phyloP scores from a whole-genome alignment of 2,329 filamentous ascomycete species.

The Colletotrichum lentis region DNA sequence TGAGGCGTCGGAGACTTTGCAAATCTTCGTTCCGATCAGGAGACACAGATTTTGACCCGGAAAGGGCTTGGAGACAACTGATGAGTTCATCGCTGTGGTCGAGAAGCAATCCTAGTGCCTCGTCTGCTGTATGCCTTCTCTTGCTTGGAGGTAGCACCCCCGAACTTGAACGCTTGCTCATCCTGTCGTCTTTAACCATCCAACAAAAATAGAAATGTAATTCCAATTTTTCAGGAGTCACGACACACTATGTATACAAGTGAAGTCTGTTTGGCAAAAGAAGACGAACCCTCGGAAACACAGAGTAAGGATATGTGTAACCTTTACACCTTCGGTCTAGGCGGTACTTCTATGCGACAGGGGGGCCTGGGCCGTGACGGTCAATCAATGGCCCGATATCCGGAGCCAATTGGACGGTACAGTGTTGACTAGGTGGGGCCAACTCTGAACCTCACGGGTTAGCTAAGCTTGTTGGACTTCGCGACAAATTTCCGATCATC shows the following conservation, averaged over 20 bases:
- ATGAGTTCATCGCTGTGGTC: conserved; percentile 52
- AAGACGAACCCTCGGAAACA: neutral
- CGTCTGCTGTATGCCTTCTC: conserved; percentile 34
- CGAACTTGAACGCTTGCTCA: conserved; percentile 34
- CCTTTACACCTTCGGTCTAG: neutral
- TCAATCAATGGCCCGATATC: conserved; percentile 23
- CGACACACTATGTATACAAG: too few relatives aligned
- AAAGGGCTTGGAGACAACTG: conserved; percentile 49
- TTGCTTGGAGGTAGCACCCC: conserved; percentile 36
- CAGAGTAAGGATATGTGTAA: neutral
- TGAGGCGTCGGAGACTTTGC: conserved; percentile 34
- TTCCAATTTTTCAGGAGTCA: too few relatives aligned
- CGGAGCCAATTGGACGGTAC: neutral
- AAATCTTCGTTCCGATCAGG: conserved; percentile 3
- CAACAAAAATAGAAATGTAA: neutral
- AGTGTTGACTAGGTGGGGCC: neutral
- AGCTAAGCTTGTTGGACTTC: conserved; percentile 19
- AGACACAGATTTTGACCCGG: conserved; percentile 36
- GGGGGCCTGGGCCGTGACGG: neutral
- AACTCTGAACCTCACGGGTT: conserved; percentile 14
- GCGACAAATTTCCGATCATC: conserved; percentile 30
- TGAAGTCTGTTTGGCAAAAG: neutral
- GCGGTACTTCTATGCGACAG: too few relatives aligned
- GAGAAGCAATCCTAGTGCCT: conserved; percentile 45
- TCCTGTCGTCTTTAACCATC: neutral